These are phyloP conservation scores for Xylariaceae sp. DNA, from an alignment of 2,329 filamentous ascomycete species.

Conservation along the genomic window DNA sequence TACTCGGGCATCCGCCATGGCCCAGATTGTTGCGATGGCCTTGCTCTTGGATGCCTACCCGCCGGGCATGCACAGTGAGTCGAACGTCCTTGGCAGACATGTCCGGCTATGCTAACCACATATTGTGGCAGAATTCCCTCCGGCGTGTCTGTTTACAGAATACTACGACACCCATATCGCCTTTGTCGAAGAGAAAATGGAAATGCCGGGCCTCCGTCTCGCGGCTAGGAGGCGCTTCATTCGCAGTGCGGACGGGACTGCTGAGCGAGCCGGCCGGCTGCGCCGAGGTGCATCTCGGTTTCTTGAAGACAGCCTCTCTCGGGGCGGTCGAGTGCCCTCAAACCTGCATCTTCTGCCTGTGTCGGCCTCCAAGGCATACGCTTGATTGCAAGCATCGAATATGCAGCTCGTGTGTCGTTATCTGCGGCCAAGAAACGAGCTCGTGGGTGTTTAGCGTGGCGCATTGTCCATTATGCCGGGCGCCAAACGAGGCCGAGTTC, in stretches of 20 bases:
- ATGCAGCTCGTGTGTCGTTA: not conserved
- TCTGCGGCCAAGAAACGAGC: not conserved
- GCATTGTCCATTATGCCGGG: not conserved
- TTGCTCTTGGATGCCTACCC: not conserved
- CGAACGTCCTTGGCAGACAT: not conserved
- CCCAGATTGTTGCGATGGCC: not conserved
- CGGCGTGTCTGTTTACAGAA: not conserved
- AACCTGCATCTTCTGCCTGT: not conserved
- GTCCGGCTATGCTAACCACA: not conserved
- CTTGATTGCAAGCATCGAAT: not conserved
- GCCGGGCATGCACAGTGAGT: not conserved
- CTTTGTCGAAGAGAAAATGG: not conserved
- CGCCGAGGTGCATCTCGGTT: not conserved
- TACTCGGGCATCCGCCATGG: not conserved
- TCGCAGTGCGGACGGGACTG: not conserved
- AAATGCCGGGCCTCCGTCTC: not conserved
- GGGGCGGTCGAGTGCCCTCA: not conserved
- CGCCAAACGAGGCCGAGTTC: not conserved
- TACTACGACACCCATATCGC: not conserved
- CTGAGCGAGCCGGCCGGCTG: not conserved
- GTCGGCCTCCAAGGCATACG: not conserved
- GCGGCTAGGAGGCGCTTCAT: not conserved
- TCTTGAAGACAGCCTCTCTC: not conserved
- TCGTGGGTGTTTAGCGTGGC: not conserved
- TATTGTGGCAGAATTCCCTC: not conserved